These are phyloP conservation scores for Penicillium odoratum DNA, from an alignment of 495 filamentous ascomycete species.

Conservation along the genomic window DNA sequence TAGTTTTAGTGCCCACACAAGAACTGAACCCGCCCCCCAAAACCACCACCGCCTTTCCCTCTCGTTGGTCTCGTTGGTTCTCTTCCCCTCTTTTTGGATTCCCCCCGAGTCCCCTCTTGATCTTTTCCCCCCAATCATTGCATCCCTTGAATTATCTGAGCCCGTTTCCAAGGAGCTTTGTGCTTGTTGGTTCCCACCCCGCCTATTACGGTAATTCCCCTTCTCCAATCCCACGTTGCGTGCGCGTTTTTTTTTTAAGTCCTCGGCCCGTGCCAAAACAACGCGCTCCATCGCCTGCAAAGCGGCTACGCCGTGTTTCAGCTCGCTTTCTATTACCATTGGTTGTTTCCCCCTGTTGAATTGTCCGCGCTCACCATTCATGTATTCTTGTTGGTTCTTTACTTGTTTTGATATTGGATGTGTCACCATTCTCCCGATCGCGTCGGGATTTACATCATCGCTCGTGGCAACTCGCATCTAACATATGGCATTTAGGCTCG, in stretches of 20 bases:
- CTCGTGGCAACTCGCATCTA: slow-evolving; percentile 15
- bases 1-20: neutral
- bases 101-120: slow-evolving; percentile 12
- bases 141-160: neutral
- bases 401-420: slow-evolving; percentile 1
- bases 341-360: slow-evolving; percentile 6
- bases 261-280: slow-evolving; percentile 27
- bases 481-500: slow-evolving; percentile 6
- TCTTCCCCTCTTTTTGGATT: slow-evolving; percentile 1
- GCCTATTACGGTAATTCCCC: slow-evolving; percentile 8
- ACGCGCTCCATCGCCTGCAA: slow-evolving; percentile 27
- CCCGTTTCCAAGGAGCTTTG: neutral
- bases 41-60: slow-evolving; percentile 6
- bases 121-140: slow-evolving; percentile 30
- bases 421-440: neutral
- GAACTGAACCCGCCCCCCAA: neutral
- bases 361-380: slow-evolving; percentile 19
- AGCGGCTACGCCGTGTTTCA: slow-evolving; percentile 16
- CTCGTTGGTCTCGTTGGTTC: slow-evolving; percentile 30
- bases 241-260: slow-evolving; percentile 17
- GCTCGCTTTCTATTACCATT: slow-evolving; percentile 13
- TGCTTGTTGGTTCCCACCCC: neutral
- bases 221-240: slow-evolving; percentile 32
- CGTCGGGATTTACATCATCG: slow-evolving; percentile 24
- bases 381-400: slow-evolving; percentile 24